phyloP scores from a whole-genome alignment of 2,329 filamentous ascomycete species.

The Ceratocystis albifundus region DNA sequence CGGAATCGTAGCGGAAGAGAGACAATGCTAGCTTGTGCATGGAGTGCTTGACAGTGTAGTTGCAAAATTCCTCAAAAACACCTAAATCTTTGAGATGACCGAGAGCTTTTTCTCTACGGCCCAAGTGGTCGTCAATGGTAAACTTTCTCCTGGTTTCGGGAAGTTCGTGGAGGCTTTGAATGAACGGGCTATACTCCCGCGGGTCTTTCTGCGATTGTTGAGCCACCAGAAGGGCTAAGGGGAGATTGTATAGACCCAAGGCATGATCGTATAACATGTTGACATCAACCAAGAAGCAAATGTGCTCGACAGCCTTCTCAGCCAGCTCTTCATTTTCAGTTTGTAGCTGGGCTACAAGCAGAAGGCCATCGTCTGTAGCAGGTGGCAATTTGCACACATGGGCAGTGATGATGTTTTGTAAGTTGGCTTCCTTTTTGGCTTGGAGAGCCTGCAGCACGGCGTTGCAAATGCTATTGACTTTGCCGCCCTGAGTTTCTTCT shows the following conservation, averaged over 20 bases:
- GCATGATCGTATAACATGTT: slow-evolving; percentile 86
- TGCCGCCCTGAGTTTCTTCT: slow-evolving; percentile 33
- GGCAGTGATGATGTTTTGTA: slow-evolving; percentile 89
- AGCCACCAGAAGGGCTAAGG: slow-evolving; percentile 78
- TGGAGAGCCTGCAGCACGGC: slow-evolving; percentile 59
- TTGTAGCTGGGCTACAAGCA: slow-evolving; percentile 64
- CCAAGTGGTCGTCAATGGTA: slow-evolving; percentile 79
- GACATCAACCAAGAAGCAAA: slow-evolving; percentile 91
- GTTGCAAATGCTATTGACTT: slow-evolving; percentile 83
- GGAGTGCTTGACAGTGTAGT: slow-evolving; percentile 66
- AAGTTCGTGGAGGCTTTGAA: slow-evolving; percentile 73
- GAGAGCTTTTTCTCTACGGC: slow-evolving; percentile 65
- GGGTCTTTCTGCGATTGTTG: slow-evolving; percentile 95
- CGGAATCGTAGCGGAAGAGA: slow-evolving; percentile 70
- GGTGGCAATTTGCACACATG: slow-evolving; percentile 89
- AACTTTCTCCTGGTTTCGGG: slow-evolving; percentile 60
- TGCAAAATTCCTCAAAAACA: slow-evolving; percentile 55
- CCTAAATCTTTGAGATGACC: slow-evolving; percentile 60
- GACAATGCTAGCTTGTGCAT: slow-evolving; percentile 69
- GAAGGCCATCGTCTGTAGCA: slow-evolving; percentile 73
- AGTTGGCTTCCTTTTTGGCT: slow-evolving; percentile 38
- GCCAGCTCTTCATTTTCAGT: slow-evolving; percentile 58
- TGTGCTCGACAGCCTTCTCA: slow-evolving; percentile 86
- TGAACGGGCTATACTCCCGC: slow-evolving; percentile 86
- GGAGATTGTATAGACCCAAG: slow-evolving; percentile 80